Conservation (phyloP, 2,329 filamentous ascomycete genomes). For the Curvularia hawaiiensis region DNA sequence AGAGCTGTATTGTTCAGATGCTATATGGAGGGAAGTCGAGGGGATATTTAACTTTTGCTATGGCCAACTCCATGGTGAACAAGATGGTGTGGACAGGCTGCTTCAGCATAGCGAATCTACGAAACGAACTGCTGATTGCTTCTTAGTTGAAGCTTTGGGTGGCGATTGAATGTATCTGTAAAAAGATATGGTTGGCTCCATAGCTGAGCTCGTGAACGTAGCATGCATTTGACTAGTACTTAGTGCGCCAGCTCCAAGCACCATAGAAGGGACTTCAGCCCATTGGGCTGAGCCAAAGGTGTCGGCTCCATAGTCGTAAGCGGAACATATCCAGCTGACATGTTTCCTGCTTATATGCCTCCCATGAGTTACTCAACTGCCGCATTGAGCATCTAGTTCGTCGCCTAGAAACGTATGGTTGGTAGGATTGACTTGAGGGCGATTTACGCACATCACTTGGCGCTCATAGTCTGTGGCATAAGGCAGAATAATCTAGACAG, state of each 20-base stretch:
- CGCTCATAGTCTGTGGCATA: not conserved
- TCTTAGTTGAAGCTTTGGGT: not conserved
- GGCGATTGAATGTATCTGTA: not conserved
- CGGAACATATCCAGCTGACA: not conserved
- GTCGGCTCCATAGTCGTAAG: not conserved
- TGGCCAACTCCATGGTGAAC: not conserved
- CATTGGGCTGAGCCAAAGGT: not conserved
- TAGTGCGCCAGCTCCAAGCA: not conserved
- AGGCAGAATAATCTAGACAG: not conserved
- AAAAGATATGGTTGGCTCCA: not conserved
- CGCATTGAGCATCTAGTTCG: not conserved
- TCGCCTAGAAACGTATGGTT: not conserved
- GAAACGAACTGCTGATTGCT: not conserved
- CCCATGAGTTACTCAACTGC: not conserved
- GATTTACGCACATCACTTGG: not conserved
- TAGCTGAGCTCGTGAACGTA: not conserved
- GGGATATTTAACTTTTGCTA: slow-evolving; percentile 2
- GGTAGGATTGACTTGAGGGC: not conserved
- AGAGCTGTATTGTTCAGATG: not conserved
- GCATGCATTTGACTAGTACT: not conserved
- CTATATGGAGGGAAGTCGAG: not conserved
- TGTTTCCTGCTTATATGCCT: not conserved
- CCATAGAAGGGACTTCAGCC: not conserved
- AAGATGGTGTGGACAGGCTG: not conserved
- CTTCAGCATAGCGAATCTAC: not conserved